phyloP scores from a whole-genome alignment of 495 filamentous ascomycete genomes.

The Aspergillus indologenus region DNA sequence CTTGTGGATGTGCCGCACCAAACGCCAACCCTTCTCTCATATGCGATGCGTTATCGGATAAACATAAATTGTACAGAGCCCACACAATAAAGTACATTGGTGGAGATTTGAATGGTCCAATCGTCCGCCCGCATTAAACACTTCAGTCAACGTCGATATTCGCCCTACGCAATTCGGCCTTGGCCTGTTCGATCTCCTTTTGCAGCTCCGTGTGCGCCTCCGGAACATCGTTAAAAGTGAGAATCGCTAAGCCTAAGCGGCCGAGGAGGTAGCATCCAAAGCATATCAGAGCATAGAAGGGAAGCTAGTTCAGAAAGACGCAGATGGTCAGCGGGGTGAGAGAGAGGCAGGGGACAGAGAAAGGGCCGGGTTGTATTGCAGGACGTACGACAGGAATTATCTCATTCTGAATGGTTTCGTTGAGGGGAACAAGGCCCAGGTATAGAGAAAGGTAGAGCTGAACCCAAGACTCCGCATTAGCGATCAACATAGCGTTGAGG shows the following conservation, averaged over 20 bases:
- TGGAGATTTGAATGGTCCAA: background rate
- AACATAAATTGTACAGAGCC: background rate
- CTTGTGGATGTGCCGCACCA: background rate
- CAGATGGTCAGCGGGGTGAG: background rate
- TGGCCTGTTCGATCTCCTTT: conserved; percentile 55
- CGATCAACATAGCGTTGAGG: background rate
- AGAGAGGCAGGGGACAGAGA: background rate
- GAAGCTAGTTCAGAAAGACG: conserved; percentile 56
- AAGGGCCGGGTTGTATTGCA: conserved; percentile 1
- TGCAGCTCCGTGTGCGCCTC: conserved; percentile 87
- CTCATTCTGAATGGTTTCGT: conserved; percentile 56
- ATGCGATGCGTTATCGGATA: background rate
- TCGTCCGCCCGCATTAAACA: background rate
- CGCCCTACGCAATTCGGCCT: conserved; percentile 45
- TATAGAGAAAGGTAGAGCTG: conserved; percentile 73
- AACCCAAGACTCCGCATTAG: conserved; percentile 1
- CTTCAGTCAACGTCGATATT: conserved; percentile 51
- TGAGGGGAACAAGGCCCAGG: conserved; percentile 81
- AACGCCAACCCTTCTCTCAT: background rate
- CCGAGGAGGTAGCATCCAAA: conserved; percentile 93
- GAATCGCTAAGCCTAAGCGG: conserved; percentile 84
- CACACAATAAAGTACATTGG: background rate
- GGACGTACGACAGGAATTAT: conserved; percentile 52
- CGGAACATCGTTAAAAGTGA: conserved; percentile 95
- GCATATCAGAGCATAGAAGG: conserved; percentile 86